These are phyloP conservation scores for Exophiala spinifera DNA, from an alignment of 2,329 filamentous ascomycete species.

Conservation along the genomic window DNA sequence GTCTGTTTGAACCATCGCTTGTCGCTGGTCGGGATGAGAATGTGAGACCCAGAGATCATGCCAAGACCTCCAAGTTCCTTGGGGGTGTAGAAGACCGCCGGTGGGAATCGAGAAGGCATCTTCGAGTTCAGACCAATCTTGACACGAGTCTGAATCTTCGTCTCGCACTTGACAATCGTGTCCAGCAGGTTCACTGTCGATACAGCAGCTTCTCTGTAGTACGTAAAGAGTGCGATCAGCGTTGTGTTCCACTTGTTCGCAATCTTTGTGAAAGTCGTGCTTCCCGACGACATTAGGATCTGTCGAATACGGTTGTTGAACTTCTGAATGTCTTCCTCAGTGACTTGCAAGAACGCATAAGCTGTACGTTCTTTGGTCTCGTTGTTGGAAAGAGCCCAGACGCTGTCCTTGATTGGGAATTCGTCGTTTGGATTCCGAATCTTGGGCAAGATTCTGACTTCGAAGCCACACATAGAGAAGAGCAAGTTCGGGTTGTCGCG, in stretches of 20 bases:
- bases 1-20: conserved; percentile 99
- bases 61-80: conserved; percentile 95
- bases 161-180: conserved; percentile 98
- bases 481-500: conserved; percentile 94
- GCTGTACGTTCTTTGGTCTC: conserved; percentile 95
- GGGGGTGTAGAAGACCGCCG: conserved; percentile 96
- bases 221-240: conserved; percentile 93
- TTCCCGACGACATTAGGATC: conserved; percentile 99
- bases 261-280: conserved; percentile 98
- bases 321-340: conserved; percentile 95
- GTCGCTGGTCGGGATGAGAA: conserved; percentile 93
- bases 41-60: conserved; percentile 99
- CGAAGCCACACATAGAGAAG: conserved; percentile 97
- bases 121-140: conserved; percentile 99
- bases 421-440: conserved; percentile 92
- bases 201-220: conserved; percentile 95
- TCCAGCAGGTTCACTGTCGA: conserved; percentile 92
- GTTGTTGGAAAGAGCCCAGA: conserved; percentile 96
- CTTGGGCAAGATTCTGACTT: conserved; percentile 94
- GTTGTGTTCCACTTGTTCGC: conserved; percentile 99
- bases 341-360: conserved; percentile 95
- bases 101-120: conserved; percentile 98
- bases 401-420: conserved; percentile 95
- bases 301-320: conserved; percentile 99
- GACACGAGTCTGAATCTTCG: conserved; percentile 97